Evolutionary conservation across 2,329 filamentous ascomycete genomes (phyloP).

Genomic region (Trichoderma aggressivum): DNA sequence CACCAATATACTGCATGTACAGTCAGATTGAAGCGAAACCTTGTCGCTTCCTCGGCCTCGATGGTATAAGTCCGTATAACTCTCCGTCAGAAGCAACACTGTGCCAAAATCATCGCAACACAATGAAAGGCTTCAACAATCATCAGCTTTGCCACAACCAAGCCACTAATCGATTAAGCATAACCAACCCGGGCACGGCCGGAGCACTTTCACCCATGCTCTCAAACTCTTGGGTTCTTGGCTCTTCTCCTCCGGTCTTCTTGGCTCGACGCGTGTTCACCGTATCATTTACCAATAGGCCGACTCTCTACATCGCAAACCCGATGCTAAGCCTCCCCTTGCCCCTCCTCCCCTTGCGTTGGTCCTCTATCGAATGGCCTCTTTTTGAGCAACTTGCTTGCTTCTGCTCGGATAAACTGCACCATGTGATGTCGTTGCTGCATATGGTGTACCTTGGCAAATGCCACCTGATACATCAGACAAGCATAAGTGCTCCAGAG

Average conservation of each 20-base stretch:
- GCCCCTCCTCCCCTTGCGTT: neutral
- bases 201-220: neutral
- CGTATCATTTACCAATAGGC: neutral
- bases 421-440: slow-evolving; percentile 10
- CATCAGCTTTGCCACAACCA: neutral
- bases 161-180: slow-evolving; percentile 16
- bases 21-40: neutral
- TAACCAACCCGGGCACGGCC: neutral
- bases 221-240: neutral
- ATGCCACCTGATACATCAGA: neutral
- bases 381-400: neutral
- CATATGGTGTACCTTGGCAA: slow-evolving; percentile 9
- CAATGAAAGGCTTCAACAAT: neutral
- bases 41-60: neutral
- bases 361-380: neutral
- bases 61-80: neutral
- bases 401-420: neutral
- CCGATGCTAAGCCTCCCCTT: neutral
- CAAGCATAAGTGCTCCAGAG: neutral
- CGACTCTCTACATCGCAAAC: neutral
- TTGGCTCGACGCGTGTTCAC: slow-evolving; percentile 15
- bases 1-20: neutral
- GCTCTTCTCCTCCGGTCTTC: neutral
- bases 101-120: neutral
- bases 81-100: neutral